A percentile compares a stretch with the other conserved stretches of the same genome.
These are phyloP conservation scores for Nakazawaea holstii DNA, from an alignment of 805 yeast species.

Conservation along the genomic window DNA sequence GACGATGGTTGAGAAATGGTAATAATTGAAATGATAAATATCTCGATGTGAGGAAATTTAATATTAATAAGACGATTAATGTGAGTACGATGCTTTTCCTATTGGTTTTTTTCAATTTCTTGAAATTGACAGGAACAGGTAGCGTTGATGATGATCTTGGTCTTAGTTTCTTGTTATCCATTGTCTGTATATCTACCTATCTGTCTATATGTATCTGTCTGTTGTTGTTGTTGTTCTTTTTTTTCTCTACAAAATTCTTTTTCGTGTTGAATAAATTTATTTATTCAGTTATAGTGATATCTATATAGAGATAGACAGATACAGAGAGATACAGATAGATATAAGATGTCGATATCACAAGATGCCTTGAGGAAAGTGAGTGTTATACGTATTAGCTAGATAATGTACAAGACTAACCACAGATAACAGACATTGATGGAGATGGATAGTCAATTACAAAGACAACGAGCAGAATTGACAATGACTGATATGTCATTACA, in stretches of 20 bases:
- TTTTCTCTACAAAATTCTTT: neutral
- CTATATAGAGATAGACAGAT: neutral
- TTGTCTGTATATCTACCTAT: neutral
- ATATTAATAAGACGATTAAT: neutral
- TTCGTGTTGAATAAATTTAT: neutral
- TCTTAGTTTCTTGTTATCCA: slow-evolving; percentile 4
- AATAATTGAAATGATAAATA: slow-evolving; percentile 8
- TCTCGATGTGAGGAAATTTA: slow-evolving; percentile 9
- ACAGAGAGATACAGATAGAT: neutral
- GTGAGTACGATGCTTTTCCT: neutral
- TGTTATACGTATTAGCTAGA: too few species aligned
- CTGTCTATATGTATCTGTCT: neutral
- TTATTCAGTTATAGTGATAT: too few species aligned
- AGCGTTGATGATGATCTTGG: slow-evolving; percentile 10
- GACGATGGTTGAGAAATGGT: slow-evolving; percentile 8
- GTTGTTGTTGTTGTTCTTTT: neutral
- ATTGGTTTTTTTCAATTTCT: slow-evolving; percentile 1
- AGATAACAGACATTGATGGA: slow-evolving; percentile 44
- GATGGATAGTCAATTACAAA: slow-evolving; percentile 59
- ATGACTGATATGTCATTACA: slow-evolving; percentile 48
- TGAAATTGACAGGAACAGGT: slow-evolving; percentile 11
- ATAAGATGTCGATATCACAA: slow-evolving; percentile 7
- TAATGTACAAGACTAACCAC: neutral
- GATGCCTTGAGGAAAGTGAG: slow-evolving; percentile 10
- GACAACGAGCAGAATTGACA: slow-evolving; percentile 54